phyloP scores from a whole-genome alignment of 805 yeast genomes.

The Kuraishia floccosa region DNA sequence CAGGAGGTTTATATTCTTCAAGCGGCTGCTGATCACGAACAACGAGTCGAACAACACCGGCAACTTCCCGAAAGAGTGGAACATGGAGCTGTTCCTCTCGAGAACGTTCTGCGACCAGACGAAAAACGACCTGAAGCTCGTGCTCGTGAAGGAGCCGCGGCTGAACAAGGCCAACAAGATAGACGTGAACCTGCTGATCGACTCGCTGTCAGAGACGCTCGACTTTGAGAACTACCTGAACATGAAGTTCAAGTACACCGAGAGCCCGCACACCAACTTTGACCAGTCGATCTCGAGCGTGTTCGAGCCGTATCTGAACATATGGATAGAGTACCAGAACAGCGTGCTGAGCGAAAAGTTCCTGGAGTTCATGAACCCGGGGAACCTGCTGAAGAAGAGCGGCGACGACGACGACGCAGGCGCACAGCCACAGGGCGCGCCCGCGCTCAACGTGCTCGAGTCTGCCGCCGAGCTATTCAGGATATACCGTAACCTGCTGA shows the following conservation, averaged over 20 bases:
- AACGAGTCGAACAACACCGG: conserved; percentile 34
- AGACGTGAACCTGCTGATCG: conserved; percentile 56
- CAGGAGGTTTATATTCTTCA: conserved; percentile 74
- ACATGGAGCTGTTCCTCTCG: conserved; percentile 50
- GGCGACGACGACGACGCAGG: conserved; percentile 16
- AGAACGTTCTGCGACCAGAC: conserved; percentile 59
- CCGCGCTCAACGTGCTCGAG: conserved; percentile 52
- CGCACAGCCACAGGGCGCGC: conserved; percentile 11
- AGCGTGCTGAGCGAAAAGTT: conserved; percentile 48
- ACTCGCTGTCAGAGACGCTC: conserved; percentile 61
- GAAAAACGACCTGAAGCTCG: conserved; percentile 47
- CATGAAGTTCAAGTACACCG: conserved; percentile 39
- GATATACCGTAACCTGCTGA: conserved; percentile 57
- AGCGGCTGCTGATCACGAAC: conserved; percentile 51
- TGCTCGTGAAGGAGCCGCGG: conserved; percentile 30
- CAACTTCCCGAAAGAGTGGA: conserved; percentile 66
- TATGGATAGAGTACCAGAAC: conserved; percentile 87
- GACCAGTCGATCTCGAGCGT: conserved; percentile 42
- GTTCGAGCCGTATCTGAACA: conserved; percentile 74
- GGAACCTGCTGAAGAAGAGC: conserved; percentile 34
- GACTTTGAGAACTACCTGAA: conserved; percentile 75
- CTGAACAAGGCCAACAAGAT: conserved; percentile 18
- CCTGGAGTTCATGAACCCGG: conserved; percentile 47
- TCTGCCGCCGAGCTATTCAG: conserved; percentile 85
- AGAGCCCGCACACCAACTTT: conserved; percentile 17